phyloP scores from a whole-genome alignment of 768 basidiomycete genomes.

The Russula sp. region DNA sequence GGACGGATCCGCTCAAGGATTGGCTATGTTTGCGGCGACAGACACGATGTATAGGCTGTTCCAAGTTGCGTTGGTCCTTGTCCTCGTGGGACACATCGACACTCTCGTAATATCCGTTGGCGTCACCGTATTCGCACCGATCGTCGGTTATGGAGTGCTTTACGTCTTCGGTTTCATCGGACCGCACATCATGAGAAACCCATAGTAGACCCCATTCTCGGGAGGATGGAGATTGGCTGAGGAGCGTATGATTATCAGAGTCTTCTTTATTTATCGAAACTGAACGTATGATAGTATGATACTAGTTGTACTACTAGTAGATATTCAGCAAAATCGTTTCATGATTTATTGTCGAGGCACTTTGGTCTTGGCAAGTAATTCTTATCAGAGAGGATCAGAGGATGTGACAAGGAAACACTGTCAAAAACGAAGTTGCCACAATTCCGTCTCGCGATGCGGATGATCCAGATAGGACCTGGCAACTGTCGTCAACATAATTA shows the following conservation, averaged over 20 bases:
- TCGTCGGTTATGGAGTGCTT: neutral
- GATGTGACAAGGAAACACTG: no score
- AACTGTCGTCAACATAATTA: no score
- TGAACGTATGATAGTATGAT: neutral
- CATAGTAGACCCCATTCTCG: neutral
- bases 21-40: no score
- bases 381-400: no score
- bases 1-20: neutral
- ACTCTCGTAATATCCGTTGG: neutral
- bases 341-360: neutral
- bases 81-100: conserved; percentile 5
- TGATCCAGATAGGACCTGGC: no score
- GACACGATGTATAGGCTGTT: neutral
- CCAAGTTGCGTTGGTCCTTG: conserved; percentile 4
- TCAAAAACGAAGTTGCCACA: no score
- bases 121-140: neutral
- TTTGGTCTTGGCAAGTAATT: no score
- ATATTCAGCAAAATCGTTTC: neutral
- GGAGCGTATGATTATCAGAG: neutral
- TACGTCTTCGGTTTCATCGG: neutral
- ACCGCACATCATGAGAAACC: neutral
- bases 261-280: neutral
- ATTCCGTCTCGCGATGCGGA: no score
- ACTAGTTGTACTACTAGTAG: neutral
- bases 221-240: neutral